phyloP scores from a whole-genome alignment of 176 grass and related monocot genomes.

The Musa schizocarpa region DNA sequence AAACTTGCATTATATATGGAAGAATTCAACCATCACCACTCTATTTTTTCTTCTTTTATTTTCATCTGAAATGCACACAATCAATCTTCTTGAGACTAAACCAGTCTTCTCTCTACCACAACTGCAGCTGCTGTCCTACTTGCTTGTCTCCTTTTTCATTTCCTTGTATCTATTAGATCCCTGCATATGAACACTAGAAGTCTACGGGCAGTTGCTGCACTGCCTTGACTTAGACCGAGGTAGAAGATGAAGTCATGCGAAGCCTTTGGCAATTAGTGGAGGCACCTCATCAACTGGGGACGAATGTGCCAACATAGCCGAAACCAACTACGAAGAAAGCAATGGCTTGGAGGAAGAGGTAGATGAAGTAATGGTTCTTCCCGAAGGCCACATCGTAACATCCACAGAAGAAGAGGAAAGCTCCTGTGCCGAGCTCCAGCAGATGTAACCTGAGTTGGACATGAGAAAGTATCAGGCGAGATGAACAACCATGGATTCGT shows the following conservation, averaged over 20 bases:
- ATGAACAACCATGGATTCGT: background rate
- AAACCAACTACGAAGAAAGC: background rate
- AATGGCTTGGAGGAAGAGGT: conserved; percentile 6
- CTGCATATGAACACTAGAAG: background rate
- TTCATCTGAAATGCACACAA: background rate
- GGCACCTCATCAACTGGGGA: background rate
- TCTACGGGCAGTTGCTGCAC: background rate
- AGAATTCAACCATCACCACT: too few species aligned
- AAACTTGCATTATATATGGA: background rate
- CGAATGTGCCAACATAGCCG: conserved; percentile 1
- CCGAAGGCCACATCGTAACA: background rate
- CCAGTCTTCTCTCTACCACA: background rate
- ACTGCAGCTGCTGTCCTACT: background rate
- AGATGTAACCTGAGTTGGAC: conserved; percentile 1
- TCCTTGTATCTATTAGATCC: background rate
- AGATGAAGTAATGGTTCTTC: conserved; percentile 3
- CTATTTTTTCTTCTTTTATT: too few species aligned
- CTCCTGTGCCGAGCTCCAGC: conserved; percentile 1
- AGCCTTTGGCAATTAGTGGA: background rate
- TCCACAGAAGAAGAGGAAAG: background rate
- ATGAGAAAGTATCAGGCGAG: background rate
- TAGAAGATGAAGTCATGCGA: background rate
- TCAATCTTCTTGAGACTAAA: background rate
- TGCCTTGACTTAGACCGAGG: background rate
- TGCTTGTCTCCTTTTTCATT: background rate